A percentile compares a stretch with the other conserved stretches of the same genome.
Evolutionary conservation across 805 yeast genomes (phyloP).

Genomic region (Wickerhamomyces hampshirensis): DNA sequence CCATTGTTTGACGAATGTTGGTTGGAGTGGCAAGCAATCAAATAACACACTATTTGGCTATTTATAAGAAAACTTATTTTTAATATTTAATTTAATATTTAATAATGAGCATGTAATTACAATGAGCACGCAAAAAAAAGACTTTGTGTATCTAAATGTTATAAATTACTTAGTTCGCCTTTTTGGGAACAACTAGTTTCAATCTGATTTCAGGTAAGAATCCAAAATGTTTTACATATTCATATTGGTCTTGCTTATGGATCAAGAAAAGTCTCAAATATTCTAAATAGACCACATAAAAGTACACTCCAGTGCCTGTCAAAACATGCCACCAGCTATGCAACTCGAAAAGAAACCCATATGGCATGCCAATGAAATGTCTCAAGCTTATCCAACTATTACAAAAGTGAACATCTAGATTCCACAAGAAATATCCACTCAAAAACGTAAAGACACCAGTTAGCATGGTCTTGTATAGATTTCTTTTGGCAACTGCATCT

Average conservation of each 20-base stretch:
- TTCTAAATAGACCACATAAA: conserved; percentile 75
- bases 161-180: not conserved
- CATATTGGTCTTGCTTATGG: conserved; percentile 51
- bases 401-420: conserved; percentile 81
- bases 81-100: no score
- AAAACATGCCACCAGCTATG: conserved; percentile 98
- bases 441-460: conserved; percentile 60
- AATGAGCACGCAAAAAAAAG: no score
- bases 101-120: no score
- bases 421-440: conserved; percentile 83
- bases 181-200: not conserved
- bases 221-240: conserved; percentile 53
- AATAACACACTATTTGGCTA: not conserved
- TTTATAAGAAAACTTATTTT: not conserved
- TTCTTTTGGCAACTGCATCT: conserved; percentile 40
- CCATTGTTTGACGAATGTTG: conserved; percentile 50
- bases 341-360: conserved; percentile 81
- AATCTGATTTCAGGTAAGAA: conserved; percentile 48
- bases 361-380: conserved; percentile 71
- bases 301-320: conserved; percentile 85
- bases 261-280: conserved; percentile 63
- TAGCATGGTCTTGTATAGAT: conserved; percentile 50
- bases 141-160: no score
- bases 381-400: conserved; percentile 50
- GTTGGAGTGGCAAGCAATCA: conserved; percentile 25